Conservation (phyloP, 176 grass and related monocot genomes). For the Carex cristatella region DNA sequence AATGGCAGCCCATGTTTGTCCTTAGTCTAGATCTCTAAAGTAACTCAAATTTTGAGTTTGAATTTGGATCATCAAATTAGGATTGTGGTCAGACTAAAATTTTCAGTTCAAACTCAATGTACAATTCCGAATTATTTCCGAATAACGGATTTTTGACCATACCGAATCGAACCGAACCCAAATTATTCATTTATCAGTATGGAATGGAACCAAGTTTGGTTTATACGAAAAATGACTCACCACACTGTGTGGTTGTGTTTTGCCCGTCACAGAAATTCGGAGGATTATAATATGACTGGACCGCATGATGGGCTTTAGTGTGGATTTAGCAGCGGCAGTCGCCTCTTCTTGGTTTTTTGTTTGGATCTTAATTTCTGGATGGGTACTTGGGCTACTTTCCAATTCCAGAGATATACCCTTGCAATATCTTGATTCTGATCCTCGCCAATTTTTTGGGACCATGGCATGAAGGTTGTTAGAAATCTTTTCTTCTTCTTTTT, state of each 20-base stretch:
- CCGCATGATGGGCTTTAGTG: slow-evolving; percentile 24
- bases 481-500: not conserved
- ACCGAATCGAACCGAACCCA: no score
- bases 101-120: no score
- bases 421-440: slow-evolving; percentile 17
- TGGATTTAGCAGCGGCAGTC: slow-evolving; percentile 7
- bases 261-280: not conserved
- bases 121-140: no score
- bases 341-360: slow-evolving; percentile 11
- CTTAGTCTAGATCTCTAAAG: no score
- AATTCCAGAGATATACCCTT: not conserved
- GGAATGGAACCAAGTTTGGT: no score
- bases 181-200: no score
- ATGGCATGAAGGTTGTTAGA: not conserved
- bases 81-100: no score
- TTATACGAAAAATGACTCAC: not conserved
- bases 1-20: no score
- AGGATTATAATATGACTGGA: not conserved
- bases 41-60: no score
- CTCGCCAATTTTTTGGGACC: not conserved
- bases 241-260: not conserved
- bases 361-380: slow-evolving; percentile 13
- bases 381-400: not conserved
- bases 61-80: no score
- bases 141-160: no score